Evolutionary conservation across 2,329 filamentous ascomycete genomes (phyloP), one percentile per base, ranked within the genome.

Genomic region (Macrophomina tecta): DNA sequence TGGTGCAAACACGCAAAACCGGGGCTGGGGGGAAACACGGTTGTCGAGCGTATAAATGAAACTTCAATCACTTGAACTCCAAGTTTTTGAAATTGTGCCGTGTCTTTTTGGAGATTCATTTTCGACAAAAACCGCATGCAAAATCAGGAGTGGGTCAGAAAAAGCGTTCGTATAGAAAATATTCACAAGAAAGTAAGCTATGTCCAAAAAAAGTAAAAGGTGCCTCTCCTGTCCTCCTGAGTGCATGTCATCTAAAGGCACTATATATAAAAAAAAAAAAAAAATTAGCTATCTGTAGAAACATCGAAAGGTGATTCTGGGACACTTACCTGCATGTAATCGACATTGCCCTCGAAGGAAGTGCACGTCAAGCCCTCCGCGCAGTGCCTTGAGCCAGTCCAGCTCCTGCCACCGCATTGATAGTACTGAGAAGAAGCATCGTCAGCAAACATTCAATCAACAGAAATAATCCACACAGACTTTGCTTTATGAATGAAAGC

Each of bases 401-500:
- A 73, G 34, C 52, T 63, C 12, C 45, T 67, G 34, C 72, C 71
- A 34, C 71, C 71, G 66, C 72, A 73, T 32, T 72, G 71, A 36
- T 69, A 16, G 63, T 67, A 67, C 72, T 72, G 18, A 16, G n/a
- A 46, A 23, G 4, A 28, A 38, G 11, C 16, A 6, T 11, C 9
- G 45, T 62, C 14, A 62, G 58, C 30, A 49, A 28, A 7, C 0
- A 18, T 18, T 18, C 16, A n/a, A 4, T 12, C 38, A 55, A 6
- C 16, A 12, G n/a, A 7, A 42, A n/a, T 5, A 36, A 48, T 32
- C 14, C 5, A 60, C 38, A 34, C 7, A 14, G 46, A 12, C 14
- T 30, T 14, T 12, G 45, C 12, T 18, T 14, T 12, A 46, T 28
- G 3, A 46, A 0, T 8, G 6, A 32, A 40, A 28, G 12, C 14